A percentile compares a stretch with the other conserved stretches of the same genome.
Evolutionary conservation across 2,329 filamentous ascomycete species (phyloP).

Genomic region (Monilinia aucupariae): DNA sequence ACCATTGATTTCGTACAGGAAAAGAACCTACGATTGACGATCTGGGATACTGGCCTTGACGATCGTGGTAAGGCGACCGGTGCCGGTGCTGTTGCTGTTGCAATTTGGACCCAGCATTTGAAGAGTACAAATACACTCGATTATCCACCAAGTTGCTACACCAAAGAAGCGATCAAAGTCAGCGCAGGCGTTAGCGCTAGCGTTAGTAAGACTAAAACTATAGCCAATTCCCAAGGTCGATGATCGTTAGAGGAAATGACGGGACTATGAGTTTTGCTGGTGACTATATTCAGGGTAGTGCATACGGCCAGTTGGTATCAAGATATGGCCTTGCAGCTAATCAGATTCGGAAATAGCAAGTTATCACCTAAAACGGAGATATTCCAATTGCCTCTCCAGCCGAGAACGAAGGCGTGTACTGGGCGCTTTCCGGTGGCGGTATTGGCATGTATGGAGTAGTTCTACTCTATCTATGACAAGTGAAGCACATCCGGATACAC

Average conservation of each 20-base stretch:
- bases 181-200: conserved; percentile 31
- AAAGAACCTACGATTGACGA: conserved; percentile 40
- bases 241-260: conserved; percentile 47
- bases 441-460: conserved; percentile 56
- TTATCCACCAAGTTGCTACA: background rate
- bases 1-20: conserved; percentile 37
- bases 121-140: background rate
- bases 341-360: conserved; percentile 51
- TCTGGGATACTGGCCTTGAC: conserved; percentile 55
- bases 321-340: conserved; percentile 54
- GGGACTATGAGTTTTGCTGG: conserved; percentile 38
- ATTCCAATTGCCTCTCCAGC: conserved; percentile 46
- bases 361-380: conserved; percentile 47
- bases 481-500: conserved; percentile 43
- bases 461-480: conserved; percentile 42
- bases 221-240: conserved; percentile 41
- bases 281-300: conserved; percentile 56
- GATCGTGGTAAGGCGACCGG: conserved; percentile 29
- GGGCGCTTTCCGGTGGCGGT: conserved; percentile 51
- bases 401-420: conserved; percentile 53
- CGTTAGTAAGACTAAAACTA: conserved; percentile 40
- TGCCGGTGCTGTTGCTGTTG: background rate
- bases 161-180: conserved; percentile 1
- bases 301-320: conserved; percentile 49
- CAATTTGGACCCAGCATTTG: conserved; percentile 1